Evolutionary conservation across 306 rosid species (phyloP).

Genomic region (Vicia faba): DNA sequence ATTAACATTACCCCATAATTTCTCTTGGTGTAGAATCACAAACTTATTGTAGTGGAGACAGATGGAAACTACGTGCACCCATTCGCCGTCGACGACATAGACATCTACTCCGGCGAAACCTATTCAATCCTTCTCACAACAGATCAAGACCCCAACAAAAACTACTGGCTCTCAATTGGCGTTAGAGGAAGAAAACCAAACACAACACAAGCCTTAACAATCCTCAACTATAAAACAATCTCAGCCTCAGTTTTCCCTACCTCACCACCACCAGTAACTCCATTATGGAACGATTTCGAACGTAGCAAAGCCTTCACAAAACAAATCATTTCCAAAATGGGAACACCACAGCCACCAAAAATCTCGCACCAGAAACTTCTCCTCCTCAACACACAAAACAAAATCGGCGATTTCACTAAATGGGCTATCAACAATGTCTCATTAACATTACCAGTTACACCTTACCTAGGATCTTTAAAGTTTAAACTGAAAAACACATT

Average conservation of each 20-base stretch:
- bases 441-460: slow-evolving; percentile 61
- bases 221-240: slow-evolving; percentile 60
- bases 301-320: slow-evolving; percentile 65
- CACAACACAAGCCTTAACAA: slow-evolving; percentile 60
- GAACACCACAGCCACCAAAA: slow-evolving; percentile 62
- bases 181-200: slow-evolving; percentile 66
- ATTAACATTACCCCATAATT: neutral
- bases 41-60: slow-evolving; percentile 74
- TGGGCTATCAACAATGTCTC: slow-evolving; percentile 86
- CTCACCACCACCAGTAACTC: slow-evolving; percentile 66
- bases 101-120: slow-evolving; percentile 83
- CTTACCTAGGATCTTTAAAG: slow-evolving; percentile 58
- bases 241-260: slow-evolving; percentile 59
- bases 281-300: slow-evolving; percentile 60
- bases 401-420: slow-evolving; percentile 52
- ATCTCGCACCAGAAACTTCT: slow-evolving; percentile 43
- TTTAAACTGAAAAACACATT: slow-evolving; percentile 37
- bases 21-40: slow-evolving; percentile 60
- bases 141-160: slow-evolving; percentile 63
- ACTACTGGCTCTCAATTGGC: slow-evolving; percentile 76
- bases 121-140: slow-evolving; percentile 76
- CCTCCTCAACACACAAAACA: slow-evolving; percentile 85
- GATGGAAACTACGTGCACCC: slow-evolving; percentile 86
- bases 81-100: slow-evolving; percentile 58
- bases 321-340: slow-evolving; percentile 56